Percentiles rank a stretch among this genome's conserved stretches.
Evolutionary conservation across 345 rosid species (phyloP).

Genomic region (Raphanus raphanistrum): DNA sequence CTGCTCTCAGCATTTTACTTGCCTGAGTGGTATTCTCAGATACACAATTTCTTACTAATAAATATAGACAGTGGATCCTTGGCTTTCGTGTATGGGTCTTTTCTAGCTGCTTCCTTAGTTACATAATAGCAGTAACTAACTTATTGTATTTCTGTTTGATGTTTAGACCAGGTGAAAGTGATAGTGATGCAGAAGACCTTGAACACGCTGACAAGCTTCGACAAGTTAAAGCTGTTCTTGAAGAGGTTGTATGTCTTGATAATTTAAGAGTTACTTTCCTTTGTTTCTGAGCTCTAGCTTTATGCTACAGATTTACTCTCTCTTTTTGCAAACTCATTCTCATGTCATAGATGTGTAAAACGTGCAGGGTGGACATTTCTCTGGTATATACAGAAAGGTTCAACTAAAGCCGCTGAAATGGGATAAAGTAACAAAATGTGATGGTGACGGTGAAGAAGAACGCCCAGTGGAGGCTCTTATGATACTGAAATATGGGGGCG

Average conservation of each 20-base stretch:
- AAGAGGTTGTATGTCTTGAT: slow-evolving; percentile 61
- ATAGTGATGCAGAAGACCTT: slow-evolving; percentile 95
- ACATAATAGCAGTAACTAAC: background rate
- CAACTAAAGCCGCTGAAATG: slow-evolving; percentile 95
- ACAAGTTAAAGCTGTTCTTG: slow-evolving; percentile 97
- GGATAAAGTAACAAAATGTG: slow-evolving; percentile 70
- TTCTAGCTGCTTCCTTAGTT: background rate
- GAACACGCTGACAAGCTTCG: slow-evolving; percentile 99
- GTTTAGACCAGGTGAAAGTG: slow-evolving; percentile 85
- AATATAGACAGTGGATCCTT: background rate
- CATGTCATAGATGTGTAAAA: slow-evolving; percentile 18
- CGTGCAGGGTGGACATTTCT: slow-evolving; percentile 94
- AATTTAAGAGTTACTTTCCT: background rate
- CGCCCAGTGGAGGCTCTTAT: slow-evolving; percentile 95
- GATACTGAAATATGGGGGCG: slow-evolving; percentile 99
- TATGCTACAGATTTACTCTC: background rate
- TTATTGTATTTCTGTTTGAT: slow-evolving; percentile 31
- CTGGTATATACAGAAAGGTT: slow-evolving; percentile 98
- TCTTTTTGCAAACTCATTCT: background rate
- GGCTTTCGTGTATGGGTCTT: slow-evolving; percentile 1
- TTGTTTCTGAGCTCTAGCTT: slow-evolving; percentile 13
- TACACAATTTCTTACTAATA: background rate
- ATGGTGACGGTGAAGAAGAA: slow-evolving; percentile 95
- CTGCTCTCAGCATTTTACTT: background rate
- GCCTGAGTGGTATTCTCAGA: background rate